Evolutionary conservation across 2,329 filamentous ascomycete species (phyloP).

Genomic region (Ophiostoma piceae): DNA sequence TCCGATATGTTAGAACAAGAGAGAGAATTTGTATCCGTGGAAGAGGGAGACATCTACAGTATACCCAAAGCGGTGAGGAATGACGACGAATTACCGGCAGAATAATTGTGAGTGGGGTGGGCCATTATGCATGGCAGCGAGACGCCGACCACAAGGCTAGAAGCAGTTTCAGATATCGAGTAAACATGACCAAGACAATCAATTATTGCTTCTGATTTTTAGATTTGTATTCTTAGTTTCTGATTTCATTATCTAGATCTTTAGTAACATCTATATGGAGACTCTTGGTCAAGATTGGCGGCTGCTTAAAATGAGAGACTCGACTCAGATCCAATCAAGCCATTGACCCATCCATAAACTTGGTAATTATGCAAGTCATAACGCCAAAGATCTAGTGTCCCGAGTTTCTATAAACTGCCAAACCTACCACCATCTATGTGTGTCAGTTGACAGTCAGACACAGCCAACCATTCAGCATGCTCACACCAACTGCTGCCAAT

Average conservation of each 20-base stretch:
- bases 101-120: conserved; percentile 7
- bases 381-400: not conserved
- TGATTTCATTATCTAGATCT: not conserved
- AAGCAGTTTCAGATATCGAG: not conserved
- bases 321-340: not conserved
- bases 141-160: not conserved
- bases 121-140: not conserved
- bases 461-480: not conserved
- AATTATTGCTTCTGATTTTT: too few species aligned
- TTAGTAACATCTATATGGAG: too few species aligned
- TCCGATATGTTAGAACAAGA: not conserved
- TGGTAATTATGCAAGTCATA: not conserved
- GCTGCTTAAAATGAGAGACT: not conserved
- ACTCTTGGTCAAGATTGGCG: not conserved
- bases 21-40: not conserved
- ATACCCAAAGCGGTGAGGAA: conserved; percentile 15
- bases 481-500: not conserved
- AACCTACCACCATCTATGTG: not conserved
- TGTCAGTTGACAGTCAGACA: not conserved
- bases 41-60: not conserved
- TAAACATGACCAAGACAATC: not conserved
- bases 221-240: not conserved
- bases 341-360: not conserved
- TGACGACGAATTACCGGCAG: conserved; percentile 18
- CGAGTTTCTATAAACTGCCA: not conserved